Evolutionary conservation across 345 rosid genomes (phyloP), one percentile per base, ranked within the genome.

Genomic region (Rubroshorea leprosula): DNA sequence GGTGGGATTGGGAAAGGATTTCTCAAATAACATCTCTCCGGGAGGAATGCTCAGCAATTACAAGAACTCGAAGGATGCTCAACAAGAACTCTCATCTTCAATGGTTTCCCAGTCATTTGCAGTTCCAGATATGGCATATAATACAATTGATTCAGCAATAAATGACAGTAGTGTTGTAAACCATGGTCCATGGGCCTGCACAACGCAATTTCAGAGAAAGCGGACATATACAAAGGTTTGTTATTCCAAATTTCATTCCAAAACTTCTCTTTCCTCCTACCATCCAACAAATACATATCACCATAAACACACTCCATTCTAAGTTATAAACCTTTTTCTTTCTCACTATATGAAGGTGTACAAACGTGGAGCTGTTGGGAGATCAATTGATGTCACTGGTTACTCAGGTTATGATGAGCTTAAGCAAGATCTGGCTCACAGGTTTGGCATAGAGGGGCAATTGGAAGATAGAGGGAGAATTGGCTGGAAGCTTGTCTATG

Each of bases 381-480:
- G 94, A 71, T 86, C 87, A 3, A 80, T 83, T n/a, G 94, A 86
- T 60, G 74, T 86, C 35, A 64, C 87, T 6, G 75, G 89, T 50
- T 86, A 86, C 76, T 70, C 79, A 1, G 94, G 85, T 52, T 86
- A 86, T 54, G 79, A 76, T 4, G 90, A 79, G 48, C 90, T 86
- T 22, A 81, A 79, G 65, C 87, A 77, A 47, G 94, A 83, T 73
- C 74, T 86, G 56, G 87, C 89, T 73, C 82, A 80, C 26, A 69
- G 80, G 72, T 86, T 86, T 67, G 94, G 94, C 13, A 83, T 86
- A 58, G 94, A 83, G 74, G 94, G 94, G 60, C 94, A 83, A 74
- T 66, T 86, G 69, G 90, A 86, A 72, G 84, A 77, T 23, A 72
- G 74, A 14, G 78, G 74, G 47, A 86, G 87, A 65, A 50, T 78